Conservation (phyloP, 495 filamentous ascomycete genomes). For the Penicillium simplicissimum region DNA sequence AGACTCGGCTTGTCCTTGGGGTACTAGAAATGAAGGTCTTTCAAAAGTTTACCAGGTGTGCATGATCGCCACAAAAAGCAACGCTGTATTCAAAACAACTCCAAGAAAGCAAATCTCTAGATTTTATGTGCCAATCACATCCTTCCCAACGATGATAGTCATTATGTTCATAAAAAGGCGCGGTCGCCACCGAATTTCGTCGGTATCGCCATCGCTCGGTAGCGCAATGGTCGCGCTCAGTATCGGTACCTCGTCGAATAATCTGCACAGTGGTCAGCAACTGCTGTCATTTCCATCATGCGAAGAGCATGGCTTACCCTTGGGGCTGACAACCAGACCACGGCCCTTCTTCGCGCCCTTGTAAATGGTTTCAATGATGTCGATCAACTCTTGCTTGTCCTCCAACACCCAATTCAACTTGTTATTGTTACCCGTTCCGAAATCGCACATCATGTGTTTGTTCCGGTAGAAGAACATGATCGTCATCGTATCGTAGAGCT, state of each 20-base stretch:
- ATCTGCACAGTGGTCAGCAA: slow-evolving; percentile 47
- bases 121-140: slow-evolving; percentile 7
- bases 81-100: slow-evolving; percentile 2
- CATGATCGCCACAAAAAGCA: neutral
- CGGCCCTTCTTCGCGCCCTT: slow-evolving; percentile 95
- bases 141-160: slow-evolving; percentile 17
- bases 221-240: slow-evolving; percentile 33
- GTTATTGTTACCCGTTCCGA: slow-evolving; percentile 98
- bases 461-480: slow-evolving; percentile 96
- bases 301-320: slow-evolving; percentile 48
- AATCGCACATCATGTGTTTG: slow-evolving; percentile 98
- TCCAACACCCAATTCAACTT: slow-evolving; percentile 97
- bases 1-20: neutral
- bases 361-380: slow-evolving; percentile 98
- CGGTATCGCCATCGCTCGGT: slow-evolving; percentile 2
- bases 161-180: slow-evolving; percentile 22
- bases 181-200: neutral
- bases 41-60: neutral
- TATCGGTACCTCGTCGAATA: slow-evolving; percentile 86
- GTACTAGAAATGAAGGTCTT: neutral
- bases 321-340: slow-evolving; percentile 93
- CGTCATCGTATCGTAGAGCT: slow-evolving; percentile 70
- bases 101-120: slow-evolving; percentile 10
- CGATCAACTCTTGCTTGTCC: slow-evolving; percentile 98
- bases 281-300: neutral